phyloP scores from a whole-genome alignment of 2,329 filamentous ascomycete genomes.

The Colletotrichum salicis region DNA sequence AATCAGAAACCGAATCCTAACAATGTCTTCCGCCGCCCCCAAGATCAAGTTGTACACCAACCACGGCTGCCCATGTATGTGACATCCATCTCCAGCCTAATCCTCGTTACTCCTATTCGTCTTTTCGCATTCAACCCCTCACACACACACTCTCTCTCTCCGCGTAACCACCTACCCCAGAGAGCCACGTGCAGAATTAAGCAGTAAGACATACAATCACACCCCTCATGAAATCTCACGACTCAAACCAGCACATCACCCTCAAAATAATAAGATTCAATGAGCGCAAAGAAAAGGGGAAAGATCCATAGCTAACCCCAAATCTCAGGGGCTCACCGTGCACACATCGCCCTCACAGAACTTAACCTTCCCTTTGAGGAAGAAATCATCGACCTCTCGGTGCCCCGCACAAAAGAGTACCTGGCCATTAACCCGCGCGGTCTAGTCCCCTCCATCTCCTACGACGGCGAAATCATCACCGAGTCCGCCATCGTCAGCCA shows the following conservation, averaged over 20 bases:
- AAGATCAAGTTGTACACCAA: constrained; percentile 78
- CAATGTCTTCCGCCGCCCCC: constrained; percentile 39
- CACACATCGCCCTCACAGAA: constrained; percentile 76
- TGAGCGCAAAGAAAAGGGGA: neutral
- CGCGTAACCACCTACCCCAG: neutral
- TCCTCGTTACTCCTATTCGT: neutral
- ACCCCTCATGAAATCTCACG: too few species aligned
- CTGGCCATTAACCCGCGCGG: constrained; percentile 82
- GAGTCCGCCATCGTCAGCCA: constrained; percentile 80
- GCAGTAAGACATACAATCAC: neutral
- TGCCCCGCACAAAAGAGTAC: constrained; percentile 78
- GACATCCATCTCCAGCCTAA: neutral
- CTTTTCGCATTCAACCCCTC: neutral
- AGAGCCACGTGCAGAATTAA: neutral
- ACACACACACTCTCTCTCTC: too few species aligned
- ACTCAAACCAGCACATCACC: too few species aligned
- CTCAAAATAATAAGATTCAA: too few species aligned
- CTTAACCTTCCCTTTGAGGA: constrained; percentile 74
- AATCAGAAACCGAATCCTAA: neutral
- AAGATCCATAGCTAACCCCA: neutral
- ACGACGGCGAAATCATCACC: constrained; percentile 74
- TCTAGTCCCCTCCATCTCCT: constrained; percentile 76
- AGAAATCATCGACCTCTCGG: constrained; percentile 76
- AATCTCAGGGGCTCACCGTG: constrained; percentile 72
- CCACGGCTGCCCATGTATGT: constrained; percentile 71